Evolutionary conservation across 2,329 filamentous ascomycete species (phyloP), one percentile per base, ranked within the genome.

Genomic region (Onygenales sp.): DNA sequence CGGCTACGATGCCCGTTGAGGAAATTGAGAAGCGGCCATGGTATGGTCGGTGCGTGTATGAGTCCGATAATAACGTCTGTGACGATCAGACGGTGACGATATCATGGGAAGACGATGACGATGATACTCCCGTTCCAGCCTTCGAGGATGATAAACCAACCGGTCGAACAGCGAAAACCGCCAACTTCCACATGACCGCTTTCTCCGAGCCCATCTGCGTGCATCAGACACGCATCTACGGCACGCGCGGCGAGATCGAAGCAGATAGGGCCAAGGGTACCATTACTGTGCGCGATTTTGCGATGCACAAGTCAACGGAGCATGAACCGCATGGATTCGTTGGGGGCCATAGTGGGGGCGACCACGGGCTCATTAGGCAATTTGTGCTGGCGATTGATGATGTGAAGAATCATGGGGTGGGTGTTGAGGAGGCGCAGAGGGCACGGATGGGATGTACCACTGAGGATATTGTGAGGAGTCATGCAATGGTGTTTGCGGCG

Each of bases 31-130:
- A 57, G 7, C 64, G 75, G 3, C 67, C 70, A 1, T 79, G 87
- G 86, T 93, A 87, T 64, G 89, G 89, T 0, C 80, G 89, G 14
- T 94, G 89, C 64, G 89, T 94, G 5, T 94, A 83, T 69, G 89
- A 93, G 64, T 76, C 83, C 7, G 87, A 90, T 70, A 94, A 94
- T 71, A 85, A 93, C 63, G 89, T 94, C 33, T 86, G 83, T 63
- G 89, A 94, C 66, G 87, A 93, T 62, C 88, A 94, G 68, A 79
- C 83, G 41, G 89, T 94, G 27, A 88, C 85, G 1, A 81, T 94
- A 52, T 82, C 79, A 5, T 94, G 88, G 87, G 84, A 89, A 10
- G 86, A 91, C 44, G 81, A 84, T 54, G 14, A 14, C 14, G 38
- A 41, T 41, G 38, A 41, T 41, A 14, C 38, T 14, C 72, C 72